These are phyloP conservation scores for Puya raimondii DNA, from an alignment of 176 grass and related monocot species.

Conservation along the genomic window DNA sequence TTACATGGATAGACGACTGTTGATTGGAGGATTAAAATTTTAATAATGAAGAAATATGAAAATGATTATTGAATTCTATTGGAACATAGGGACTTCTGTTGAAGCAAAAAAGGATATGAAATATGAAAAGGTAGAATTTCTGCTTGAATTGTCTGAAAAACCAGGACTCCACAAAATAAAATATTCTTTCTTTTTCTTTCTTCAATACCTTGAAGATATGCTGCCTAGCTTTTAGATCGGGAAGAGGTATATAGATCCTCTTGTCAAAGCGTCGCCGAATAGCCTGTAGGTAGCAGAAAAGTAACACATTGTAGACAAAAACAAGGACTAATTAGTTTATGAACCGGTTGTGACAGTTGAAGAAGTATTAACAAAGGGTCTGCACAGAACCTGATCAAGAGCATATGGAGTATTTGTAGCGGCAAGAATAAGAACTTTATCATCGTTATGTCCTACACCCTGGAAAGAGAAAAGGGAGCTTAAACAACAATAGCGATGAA, in stretches of 20 bases:
- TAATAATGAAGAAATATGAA: slow-evolving; percentile 6
- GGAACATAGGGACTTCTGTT: neutral
- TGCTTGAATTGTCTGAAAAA: neutral
- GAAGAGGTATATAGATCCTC: slow-evolving; percentile 97
- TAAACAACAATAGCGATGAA: neutral
- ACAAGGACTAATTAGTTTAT: neutral
- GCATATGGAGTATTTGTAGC: slow-evolving; percentile 96
- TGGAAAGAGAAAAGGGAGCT: slow-evolving; percentile 17
- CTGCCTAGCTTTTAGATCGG: slow-evolving; percentile 85
- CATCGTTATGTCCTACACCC: slow-evolving; percentile 96
- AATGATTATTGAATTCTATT: slow-evolving; percentile 2
- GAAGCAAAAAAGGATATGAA: no score
- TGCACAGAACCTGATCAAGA: slow-evolving; percentile 63
- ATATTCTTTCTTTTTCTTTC: neutral
- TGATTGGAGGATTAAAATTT: slow-evolving; percentile 1
- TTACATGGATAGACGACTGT: no score
- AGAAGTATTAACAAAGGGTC: neutral
- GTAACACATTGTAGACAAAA: slow-evolving; percentile 16
- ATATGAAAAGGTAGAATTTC: no score
- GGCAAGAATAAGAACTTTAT: slow-evolving; percentile 96
- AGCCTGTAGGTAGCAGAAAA: slow-evolving; percentile 48
- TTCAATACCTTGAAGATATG: slow-evolving; percentile 94
- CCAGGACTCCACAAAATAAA: neutral
- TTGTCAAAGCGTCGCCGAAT: slow-evolving; percentile 92
- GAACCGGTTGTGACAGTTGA: neutral